Conservation (phyloP, 1,284 basidiomycete genomes). For the Moesziomyces parantarcticus region DNA sequence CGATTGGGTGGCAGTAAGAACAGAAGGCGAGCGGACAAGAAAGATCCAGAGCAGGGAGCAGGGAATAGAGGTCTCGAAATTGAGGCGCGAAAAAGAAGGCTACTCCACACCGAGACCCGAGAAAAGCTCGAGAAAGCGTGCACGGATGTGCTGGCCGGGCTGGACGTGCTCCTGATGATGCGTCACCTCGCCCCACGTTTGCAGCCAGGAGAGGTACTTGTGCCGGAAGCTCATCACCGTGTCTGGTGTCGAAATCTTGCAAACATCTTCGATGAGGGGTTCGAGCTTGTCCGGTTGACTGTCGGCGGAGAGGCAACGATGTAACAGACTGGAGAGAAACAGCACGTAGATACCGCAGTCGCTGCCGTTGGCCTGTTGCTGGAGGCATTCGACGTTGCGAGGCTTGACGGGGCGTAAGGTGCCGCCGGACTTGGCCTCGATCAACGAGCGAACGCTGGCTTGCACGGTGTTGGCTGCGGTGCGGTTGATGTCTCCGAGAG, state of each 20-base stretch:
- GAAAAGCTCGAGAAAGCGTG: conserved; percentile 27
- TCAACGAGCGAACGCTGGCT: conserved; percentile 14
- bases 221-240: conserved; percentile 22
- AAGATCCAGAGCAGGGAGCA: conserved; percentile 2
- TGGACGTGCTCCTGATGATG: conserved; percentile 43
- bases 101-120: conserved; percentile 48
- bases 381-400: conserved; percentile 20
- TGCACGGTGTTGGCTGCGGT: conserved; percentile 30
- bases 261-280: conserved; percentile 15
- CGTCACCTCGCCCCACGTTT: conserved; percentile 30
- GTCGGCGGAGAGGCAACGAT: conserved; percentile 21
- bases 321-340: conserved; percentile 36
- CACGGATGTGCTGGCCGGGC: conserved; percentile 20
- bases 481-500: conserved; percentile 38
- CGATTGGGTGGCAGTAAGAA: neutral
- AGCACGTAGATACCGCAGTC: conserved; percentile 47
- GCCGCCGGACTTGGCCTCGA: conserved; percentile 6
- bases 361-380: conserved; percentile 35
- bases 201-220: conserved; percentile 30
- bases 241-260: conserved; percentile 16
- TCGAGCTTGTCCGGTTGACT: conserved; percentile 8
- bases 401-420: conserved; percentile 1
- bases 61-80: neutral
- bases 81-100: conserved; percentile 2
- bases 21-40: conserved; percentile 6